Evolutionary conservation across 371 early-diverging fungal genomes (phyloP).

Genomic region (Actinomucor elegans): DNA sequence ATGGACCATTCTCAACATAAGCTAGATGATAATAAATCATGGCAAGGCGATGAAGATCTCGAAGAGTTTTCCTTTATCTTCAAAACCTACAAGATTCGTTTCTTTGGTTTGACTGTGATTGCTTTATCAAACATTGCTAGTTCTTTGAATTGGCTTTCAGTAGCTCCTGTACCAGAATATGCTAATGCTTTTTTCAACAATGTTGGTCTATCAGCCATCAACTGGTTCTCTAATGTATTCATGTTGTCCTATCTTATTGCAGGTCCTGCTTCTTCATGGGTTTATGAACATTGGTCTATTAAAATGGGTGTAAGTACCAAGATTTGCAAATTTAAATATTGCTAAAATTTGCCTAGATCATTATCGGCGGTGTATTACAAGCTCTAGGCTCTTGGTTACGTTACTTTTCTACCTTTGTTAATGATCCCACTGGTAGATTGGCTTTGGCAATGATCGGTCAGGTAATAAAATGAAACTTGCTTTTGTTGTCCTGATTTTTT

Average conservation of each 20-base stretch:
- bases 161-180: constrained; percentile 42
- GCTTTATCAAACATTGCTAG: constrained; percentile 46
- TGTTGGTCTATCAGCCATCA: constrained; percentile 29
- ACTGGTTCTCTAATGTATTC: constrained; percentile 55
- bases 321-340: background rate
- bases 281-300: constrained; percentile 51
- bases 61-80: constrained; percentile 19
- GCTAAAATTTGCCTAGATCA: constrained; percentile 24
- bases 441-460: constrained; percentile 44
- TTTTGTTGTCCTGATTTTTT: background rate
- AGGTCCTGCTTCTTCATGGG: constrained; percentile 50
- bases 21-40: constrained; percentile 6
- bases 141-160: constrained; percentile 43
- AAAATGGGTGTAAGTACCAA: constrained; percentile 48
- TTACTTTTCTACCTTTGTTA: constrained; percentile 36
- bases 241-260: constrained; percentile 55
- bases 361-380: constrained; percentile 37
- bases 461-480: constrained; percentile 15
- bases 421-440: constrained; percentile 23
- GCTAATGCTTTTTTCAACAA: constrained; percentile 28
- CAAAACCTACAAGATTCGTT: constrained; percentile 43
- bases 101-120: constrained; percentile 39
- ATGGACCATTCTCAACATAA: constrained; percentile 4
- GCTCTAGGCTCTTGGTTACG: constrained; percentile 47
- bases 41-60: constrained; percentile 15